A percentile compares a stretch with the other conserved stretches of the same genome.
Conservation (phyloP, 345 rosid genomes). For the Lepidium africanum region DNA sequence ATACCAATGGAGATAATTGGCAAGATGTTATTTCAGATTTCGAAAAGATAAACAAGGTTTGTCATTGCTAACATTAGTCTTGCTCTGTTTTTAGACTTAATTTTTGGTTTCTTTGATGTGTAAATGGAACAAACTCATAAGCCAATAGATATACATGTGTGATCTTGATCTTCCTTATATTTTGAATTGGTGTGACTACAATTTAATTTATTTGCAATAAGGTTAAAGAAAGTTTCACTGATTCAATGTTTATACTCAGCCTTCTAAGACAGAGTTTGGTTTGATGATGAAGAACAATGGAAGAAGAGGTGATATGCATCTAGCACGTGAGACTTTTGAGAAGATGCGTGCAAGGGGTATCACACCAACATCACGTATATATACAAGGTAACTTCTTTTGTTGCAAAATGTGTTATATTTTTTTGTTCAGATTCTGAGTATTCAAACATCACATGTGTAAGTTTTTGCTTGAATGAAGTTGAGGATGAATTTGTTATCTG, state of each 20-base stretch:
- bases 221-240: neutral
- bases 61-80: neutral
- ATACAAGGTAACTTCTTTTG: slow-evolving; percentile 54
- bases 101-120: neutral
- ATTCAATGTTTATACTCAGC: slow-evolving; percentile 38
- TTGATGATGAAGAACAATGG: slow-evolving; percentile 92
- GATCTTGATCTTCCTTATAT: neutral
- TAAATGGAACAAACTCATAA: neutral
- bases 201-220: neutral
- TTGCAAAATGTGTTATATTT: neutral
- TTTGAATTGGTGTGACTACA: neutral
- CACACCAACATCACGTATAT: slow-evolving; percentile 77
- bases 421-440: neutral
- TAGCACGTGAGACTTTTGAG: slow-evolving; percentile 89
- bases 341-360: slow-evolving; percentile 90
- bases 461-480: neutral
- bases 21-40: slow-evolving; percentile 82
- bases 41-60: slow-evolving; percentile 76
- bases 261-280: slow-evolving; percentile 88
- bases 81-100: neutral
- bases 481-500: neutral
- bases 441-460: neutral
- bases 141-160: neutral
- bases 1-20: slow-evolving; percentile 82
- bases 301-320: slow-evolving; percentile 93